Conservation (phyloP, 192 early-diverging fungal species). For the Backusella psychrophila region DNA sequence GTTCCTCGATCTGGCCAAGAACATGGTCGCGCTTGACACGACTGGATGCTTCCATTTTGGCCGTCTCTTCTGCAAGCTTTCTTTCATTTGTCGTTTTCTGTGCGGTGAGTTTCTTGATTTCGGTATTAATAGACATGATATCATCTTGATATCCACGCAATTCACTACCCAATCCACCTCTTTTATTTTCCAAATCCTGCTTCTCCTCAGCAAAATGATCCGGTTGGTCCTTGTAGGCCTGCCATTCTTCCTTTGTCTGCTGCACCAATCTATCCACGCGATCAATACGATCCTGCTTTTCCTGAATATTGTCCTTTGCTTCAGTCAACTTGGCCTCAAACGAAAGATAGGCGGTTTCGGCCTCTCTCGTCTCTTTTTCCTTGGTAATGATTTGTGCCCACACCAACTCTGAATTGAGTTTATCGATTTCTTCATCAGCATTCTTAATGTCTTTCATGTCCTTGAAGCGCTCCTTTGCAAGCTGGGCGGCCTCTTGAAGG, state of each 20-base stretch:
- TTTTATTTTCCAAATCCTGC: conserved; percentile 43
- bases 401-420: conserved; percentile 65
- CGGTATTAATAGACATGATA: conserved; percentile 35
- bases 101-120: conserved; percentile 34
- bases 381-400: conserved; percentile 71
- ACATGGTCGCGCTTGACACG: not conserved
- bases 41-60: not conserved
- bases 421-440: conserved; percentile 50
- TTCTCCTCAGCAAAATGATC: conserved; percentile 51
- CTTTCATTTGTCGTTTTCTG: not conserved
- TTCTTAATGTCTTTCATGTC: conserved; percentile 64
- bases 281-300: not conserved
- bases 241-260: conserved; percentile 34
- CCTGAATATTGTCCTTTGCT: not conserved
- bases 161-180: not conserved
- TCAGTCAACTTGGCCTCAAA: conserved; percentile 2
- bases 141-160: not conserved
- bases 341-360: not conserved
- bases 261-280: conserved; percentile 11
- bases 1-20: not conserved
- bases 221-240: conserved; percentile 38
- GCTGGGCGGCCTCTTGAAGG: conserved; percentile 62
- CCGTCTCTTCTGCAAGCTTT: not conserved
- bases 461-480: conserved; percentile 64
- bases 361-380: conserved; percentile 37